Evolutionary conservation across 139 green algal genomes (phyloP), one percentile per base, ranked within the genome.

Genomic region (Chlorella sp.): DNA sequence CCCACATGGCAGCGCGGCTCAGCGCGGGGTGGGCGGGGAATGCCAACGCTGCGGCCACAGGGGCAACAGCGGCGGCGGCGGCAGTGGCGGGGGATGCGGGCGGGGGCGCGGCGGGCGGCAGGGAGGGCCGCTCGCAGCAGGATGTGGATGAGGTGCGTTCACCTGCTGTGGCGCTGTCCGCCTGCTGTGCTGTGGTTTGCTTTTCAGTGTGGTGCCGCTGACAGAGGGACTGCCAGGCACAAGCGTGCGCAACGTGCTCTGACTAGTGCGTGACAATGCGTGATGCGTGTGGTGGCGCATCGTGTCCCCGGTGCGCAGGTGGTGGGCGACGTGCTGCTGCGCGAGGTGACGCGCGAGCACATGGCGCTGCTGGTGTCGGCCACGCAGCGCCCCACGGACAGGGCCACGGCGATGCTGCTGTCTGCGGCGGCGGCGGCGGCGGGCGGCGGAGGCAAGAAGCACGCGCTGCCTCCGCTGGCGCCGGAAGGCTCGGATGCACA

Each of bases 291-390:
- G n/a, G n/a, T n/a, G n/a, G n/a, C n/a, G n/a, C n/a, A n/a, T n/a
- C n/a, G n/a, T n/a, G n/a, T n/a, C n/a, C n/a, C n/a, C n/a, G n/a
- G n/a, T n/a, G n/a, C n/a, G 20, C 55, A 84, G 74, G 78, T 84
- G 20, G 29, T 84, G 23, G 62, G 31, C 0, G 78, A 84, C 66
- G 35, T 31, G 14, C 31, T 84, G 65, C 74, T 84, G 35, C 74
- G 78, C 0, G 78, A 84, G 64, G 62, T 76, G 0, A 92, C 83
- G 0, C 80, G 85, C 23, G 90, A 96, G 78, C 79, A 88, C 69
- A 67, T 87, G 24, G 27, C 26, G 0, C 78, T 94, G 65, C 80
- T 93, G 0, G 51, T 73, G 27, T 50, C 66, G 42, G 10, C 17
- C 42, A 31, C 32, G 1, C 6, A 17, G 1, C 22, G 5, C 4